Base-by-base conservation (phyloP, 306 rosid species). In the Rosa chinensis region DNA sequence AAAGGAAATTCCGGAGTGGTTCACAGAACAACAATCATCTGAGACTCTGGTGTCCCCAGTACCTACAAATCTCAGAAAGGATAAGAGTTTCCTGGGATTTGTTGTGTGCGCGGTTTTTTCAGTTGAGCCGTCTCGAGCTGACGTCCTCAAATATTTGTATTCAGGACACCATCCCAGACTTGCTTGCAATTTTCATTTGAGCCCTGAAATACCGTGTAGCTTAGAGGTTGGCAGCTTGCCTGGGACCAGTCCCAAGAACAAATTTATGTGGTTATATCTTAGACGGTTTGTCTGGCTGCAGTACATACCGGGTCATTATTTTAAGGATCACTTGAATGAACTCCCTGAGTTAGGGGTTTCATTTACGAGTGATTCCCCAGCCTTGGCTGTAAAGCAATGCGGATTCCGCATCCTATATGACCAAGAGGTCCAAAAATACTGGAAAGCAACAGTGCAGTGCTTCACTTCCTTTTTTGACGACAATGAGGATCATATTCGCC, bases 71-170 rank as follows among this genome's bases (percentile, higher is more conserved):
- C 48, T 48, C 2, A 28, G 62, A 32, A n/a, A 59, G 32, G 21
- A 72, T 42, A 10, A n/a, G 8, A n/a, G 55, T 28, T 82, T 75
- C 81, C 32, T 83, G 39, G 83, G 83, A 35, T 56, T 83, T 61
- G 66, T 16, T 48, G 20, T 79, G 2, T 79, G 74, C 32, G 43
- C 82, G 23, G 5, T 49, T 14, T 74, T 83, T 67, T 73, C 79
- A 39, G 40, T 68, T 47, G n/a, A 45, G 2, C 44, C 48, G 20
- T 77, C 47, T 69, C 79, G 69, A 5, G 62, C 77, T 17, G 10
- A 67, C 7, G 32, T 63, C 44, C 17, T 49, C n/a, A 40, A 70
- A 42, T 42, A 42, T 39, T 23, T 67, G 48, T 37, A 28, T 32
- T 75, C 53, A 59, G 58, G 10, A 61, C 13, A 55, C 25, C 47